phyloP scores from a whole-genome alignment of 768 basidiomycete genomes.

The Tylopilus cervinicoccineus region DNA sequence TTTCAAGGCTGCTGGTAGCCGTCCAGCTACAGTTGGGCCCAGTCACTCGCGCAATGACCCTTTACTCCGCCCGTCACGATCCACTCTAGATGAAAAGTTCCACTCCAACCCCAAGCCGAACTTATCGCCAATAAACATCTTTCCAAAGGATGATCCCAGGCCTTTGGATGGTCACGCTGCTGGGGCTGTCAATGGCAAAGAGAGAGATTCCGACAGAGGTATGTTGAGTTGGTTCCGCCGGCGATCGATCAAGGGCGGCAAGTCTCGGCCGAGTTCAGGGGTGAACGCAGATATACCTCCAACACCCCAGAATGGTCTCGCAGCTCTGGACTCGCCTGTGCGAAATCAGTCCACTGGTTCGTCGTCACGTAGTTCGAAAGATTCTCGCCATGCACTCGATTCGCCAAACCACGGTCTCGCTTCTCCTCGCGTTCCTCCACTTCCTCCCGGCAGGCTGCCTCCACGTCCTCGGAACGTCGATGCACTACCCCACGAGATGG shows the following conservation, averaged over 20 bases:
- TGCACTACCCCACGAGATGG: constrained; percentile 9
- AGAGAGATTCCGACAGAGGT: constrained; percentile 42
- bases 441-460: constrained; percentile 12
- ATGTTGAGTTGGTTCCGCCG: constrained; percentile 30
- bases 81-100: constrained; percentile 24
- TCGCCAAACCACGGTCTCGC: constrained; percentile 8
- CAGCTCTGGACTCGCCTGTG: constrained; percentile 16
- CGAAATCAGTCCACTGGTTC: constrained; percentile 20
- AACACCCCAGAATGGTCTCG: constrained; percentile 9
- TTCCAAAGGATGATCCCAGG: constrained; percentile 19
- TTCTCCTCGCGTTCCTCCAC: constrained; percentile 9
- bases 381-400: constrained; percentile 21
- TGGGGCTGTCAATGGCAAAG: constrained; percentile 26
- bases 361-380: constrained; percentile 25
- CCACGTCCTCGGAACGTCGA: constrained; percentile 1
- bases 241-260: constrained; percentile 20
- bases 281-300: constrained; percentile 10
- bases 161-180: constrained; percentile 29
- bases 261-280: constrained; percentile 23
- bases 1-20: constrained; percentile 17
- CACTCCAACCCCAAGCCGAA: constrained; percentile 5
- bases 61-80: constrained; percentile 22
- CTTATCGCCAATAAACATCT: constrained; percentile 12
- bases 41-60: constrained; percentile 14
- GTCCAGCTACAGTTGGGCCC: constrained; percentile 12